Evolutionary conservation across 768 basidiomycete genomes (phyloP).

Genomic region (Lentinus brumalis): DNA sequence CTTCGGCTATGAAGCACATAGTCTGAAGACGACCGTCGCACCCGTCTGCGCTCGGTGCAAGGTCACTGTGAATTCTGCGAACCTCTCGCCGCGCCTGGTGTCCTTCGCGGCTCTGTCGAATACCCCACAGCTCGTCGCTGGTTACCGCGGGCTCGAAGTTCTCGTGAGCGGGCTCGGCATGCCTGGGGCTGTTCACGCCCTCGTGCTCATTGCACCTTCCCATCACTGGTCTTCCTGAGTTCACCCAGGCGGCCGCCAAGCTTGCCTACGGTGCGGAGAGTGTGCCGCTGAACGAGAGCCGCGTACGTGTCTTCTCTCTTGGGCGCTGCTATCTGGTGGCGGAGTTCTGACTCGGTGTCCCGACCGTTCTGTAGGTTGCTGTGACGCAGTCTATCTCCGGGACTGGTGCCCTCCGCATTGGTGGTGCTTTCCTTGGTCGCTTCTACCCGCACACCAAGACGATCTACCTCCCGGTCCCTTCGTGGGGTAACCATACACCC

Average conservation of each 20-base stretch:
- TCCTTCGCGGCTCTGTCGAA: no score
- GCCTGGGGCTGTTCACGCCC: no score
- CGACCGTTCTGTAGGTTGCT: conserved; percentile 55
- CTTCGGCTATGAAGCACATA: no score
- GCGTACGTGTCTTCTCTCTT: conserved; percentile 49
- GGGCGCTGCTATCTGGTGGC: conserved; percentile 1
- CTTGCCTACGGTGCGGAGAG: conserved; percentile 90
- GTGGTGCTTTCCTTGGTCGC: conserved; percentile 86
- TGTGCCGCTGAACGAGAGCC: conserved; percentile 64
- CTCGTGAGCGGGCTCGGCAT: no score
- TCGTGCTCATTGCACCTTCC: no score
- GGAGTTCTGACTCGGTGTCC: conserved; percentile 2
- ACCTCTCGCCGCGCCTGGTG: no score
- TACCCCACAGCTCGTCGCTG: no score
- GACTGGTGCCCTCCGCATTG: conserved; percentile 95
- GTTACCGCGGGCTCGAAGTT: no score
- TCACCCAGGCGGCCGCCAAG: conserved; percentile 84
- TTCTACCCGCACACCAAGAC: conserved; percentile 86
- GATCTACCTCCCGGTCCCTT: conserved; percentile 90
- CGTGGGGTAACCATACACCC: conserved; percentile 97
- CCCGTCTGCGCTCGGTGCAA: no score
- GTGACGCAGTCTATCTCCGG: conserved; percentile 96
- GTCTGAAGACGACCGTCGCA: no score
- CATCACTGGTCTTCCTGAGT: conserved; percentile 87
- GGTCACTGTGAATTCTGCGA: no score